Evolutionary conservation across 2,329 filamentous ascomycete genomes (phyloP), one percentile per base, ranked within the genome.

Genomic region (Karstenula rhodostoma): DNA sequence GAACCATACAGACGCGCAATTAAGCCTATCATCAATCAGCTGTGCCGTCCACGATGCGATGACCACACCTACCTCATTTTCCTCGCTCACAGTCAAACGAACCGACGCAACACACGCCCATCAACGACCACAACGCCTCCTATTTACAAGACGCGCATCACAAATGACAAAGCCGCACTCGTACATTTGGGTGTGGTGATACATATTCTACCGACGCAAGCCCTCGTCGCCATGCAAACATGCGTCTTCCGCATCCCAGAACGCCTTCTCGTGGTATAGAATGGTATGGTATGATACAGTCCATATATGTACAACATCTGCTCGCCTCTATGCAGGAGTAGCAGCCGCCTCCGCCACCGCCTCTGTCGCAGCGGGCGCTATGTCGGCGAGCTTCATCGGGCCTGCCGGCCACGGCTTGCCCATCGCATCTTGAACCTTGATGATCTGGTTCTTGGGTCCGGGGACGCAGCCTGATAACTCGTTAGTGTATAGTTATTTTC

Each of bases 351-450:
- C 52, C 40, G 63, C 57, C 5, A 60, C 58, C 27, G 59, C 49
- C 44, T 63, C 57, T 6, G 60, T 42, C 44, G 65, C 57, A 23
- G 61, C 56, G 13, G 65, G 65, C 22, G 53, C 52, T 5, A 73
- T 61, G 13, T 76, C 71, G 3, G 61, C 62, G 8, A 66, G 61
- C 6, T 63, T 68, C 73, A 77, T 75, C 0, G 77, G 74, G 19
- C 86, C 78, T 50, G 84, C 77, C 3, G 88, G 88, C 88, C 88
- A 90, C 25, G 88, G 86, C 83, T 96, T 95, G 86, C 96, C 96
- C 77, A 95, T 86, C 15, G 95, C 91, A 79, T 99, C 95, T 76
- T 96, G 90, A 58, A 99, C 84, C 80, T 89, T 89, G 62, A 99
- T 91, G 59, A 94, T 81, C 66, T 91, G 89, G 62, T 93, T 91